A percentile compares a stretch with the other conserved stretches of the same genome.
phyloP scores from a whole-genome alignment of 163 green algal species.

The Prototheca stagnorum region DNA sequence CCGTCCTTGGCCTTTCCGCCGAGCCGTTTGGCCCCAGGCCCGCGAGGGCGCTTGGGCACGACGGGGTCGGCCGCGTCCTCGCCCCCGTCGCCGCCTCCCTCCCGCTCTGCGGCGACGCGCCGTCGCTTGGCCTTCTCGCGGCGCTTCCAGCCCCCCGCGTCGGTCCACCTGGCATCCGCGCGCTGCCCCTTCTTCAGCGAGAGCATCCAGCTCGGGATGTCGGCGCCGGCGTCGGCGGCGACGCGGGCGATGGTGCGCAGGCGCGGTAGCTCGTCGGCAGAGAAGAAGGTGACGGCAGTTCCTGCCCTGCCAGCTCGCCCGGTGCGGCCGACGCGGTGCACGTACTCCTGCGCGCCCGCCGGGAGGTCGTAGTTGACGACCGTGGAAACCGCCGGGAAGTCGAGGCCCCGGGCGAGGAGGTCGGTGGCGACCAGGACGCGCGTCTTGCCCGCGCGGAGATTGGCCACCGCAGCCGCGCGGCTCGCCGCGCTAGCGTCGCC shows the following conservation, averaged over 20 bases:
- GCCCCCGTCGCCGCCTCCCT: not conserved
- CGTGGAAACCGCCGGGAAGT: conserved; percentile 82
- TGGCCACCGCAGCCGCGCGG: conserved; percentile 62
- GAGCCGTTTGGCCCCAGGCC: not conserved
- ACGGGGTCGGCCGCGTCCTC: not conserved
- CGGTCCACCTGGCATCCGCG: not conserved
- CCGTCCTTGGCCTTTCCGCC: no score
- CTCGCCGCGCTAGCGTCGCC: conserved; percentile 48
- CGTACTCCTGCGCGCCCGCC: conserved; percentile 65
- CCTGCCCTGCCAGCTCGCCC: conserved; percentile 46
- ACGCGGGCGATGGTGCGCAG: conserved; percentile 76
- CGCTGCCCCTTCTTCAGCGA: conserved; percentile 40
- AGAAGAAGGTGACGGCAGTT: conserved; percentile 84
- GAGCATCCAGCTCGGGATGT: conserved; percentile 73
- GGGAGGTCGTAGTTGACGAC: conserved; percentile 98
- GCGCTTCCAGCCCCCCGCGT: not conserved
- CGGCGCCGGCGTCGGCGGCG: conserved; percentile 41
- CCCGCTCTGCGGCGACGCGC: conserved; percentile 4
- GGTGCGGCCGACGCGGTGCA: conserved; percentile 84
- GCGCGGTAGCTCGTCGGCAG: conserved; percentile 57
- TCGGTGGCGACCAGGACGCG: conserved; percentile 93
- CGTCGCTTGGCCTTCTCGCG: not conserved
- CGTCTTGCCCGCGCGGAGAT: conserved; percentile 57
- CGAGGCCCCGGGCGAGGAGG: conserved; percentile 84
- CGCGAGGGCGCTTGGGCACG: not conserved